These are phyloP conservation scores for Brachypodium distachyon DNA, from an alignment of 202 grass and related monocot species.

Conservation along the genomic window DNA sequence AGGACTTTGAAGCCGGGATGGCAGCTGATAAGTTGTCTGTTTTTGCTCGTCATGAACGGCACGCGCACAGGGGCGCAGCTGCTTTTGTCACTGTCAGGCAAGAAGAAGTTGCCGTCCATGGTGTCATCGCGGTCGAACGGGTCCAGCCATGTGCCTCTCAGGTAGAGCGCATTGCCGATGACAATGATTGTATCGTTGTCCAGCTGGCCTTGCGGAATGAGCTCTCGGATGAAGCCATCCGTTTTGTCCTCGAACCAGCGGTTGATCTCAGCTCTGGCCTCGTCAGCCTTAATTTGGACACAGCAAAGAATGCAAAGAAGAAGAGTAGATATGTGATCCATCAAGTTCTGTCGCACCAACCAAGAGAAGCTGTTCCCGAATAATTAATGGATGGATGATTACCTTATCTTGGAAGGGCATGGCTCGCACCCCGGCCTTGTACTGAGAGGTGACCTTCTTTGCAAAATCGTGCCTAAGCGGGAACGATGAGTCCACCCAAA, in stretches of 20 bases:
- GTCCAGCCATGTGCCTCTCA: neutral
- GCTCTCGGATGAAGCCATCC: neutral
- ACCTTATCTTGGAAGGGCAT: neutral
- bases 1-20: constrained; percentile 19
- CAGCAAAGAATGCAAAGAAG: neutral
- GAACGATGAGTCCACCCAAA: constrained; percentile 1
- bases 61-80: neutral
- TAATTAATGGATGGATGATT: neutral
- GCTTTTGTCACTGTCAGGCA: neutral
- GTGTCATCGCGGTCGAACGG: neutral
- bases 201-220: neutral
- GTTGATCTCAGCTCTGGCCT: constrained; percentile 13
- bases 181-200: neutral
- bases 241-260: neutral
- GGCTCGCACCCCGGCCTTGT: neutral
- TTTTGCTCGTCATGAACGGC: neutral
- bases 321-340: too few relatives aligned
- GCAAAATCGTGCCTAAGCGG: neutral
- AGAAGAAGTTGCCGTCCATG: neutral
- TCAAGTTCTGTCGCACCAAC: too few relatives aligned
- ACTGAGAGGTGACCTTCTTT: neutral
- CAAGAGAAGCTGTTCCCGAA: too few relatives aligned
- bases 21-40: neutral
- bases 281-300: neutral
- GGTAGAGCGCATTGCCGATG: neutral